Percentiles rank a stretch among this genome's conserved stretches.
Evolutionary conservation across 495 filamentous ascomycete species (phyloP).

Genomic region (Trichoderma parareesei): DNA sequence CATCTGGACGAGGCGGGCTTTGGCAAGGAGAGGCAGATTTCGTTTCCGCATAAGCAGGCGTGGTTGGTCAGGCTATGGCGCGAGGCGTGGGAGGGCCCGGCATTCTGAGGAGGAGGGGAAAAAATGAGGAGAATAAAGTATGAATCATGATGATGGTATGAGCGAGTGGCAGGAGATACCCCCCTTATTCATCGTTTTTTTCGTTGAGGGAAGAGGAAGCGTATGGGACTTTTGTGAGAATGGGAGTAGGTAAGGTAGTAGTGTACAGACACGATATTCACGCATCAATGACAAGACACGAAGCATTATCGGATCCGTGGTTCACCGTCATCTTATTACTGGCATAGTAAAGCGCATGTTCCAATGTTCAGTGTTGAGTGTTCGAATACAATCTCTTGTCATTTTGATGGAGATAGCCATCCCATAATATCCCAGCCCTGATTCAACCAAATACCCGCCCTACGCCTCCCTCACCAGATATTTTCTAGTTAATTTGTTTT

Average conservation of each 20-base stretch:
- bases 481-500: constrained; percentile 9
- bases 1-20: constrained; percentile 74
- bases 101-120: constrained; percentile 38
- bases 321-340: too few species aligned
- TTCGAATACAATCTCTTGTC: neutral
- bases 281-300: too few species aligned
- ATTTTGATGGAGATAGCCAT: neutral
- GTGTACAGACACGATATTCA: neutral
- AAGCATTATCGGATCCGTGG: too few species aligned
- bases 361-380: neutral
- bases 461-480: constrained; percentile 2
- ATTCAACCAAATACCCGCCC: neutral
- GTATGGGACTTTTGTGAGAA: neutral
- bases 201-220: neutral
- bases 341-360: too few species aligned
- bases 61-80: constrained; percentile 76
- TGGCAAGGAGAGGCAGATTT: constrained; percentile 77
- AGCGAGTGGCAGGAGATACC: neutral
- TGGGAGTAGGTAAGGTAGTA: too few species aligned
- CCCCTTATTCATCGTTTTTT: neutral
- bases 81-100: constrained; percentile 79
- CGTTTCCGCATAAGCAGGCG: constrained; percentile 88
- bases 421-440: neutral
- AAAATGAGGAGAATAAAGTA: too few species aligned
- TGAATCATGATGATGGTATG: neutral